A percentile compares a stretch with the other conserved stretches of the same genome.
Conservation (phyloP, 345 rosid genomes). For the Bruguiera gymnorhiza region DNA sequence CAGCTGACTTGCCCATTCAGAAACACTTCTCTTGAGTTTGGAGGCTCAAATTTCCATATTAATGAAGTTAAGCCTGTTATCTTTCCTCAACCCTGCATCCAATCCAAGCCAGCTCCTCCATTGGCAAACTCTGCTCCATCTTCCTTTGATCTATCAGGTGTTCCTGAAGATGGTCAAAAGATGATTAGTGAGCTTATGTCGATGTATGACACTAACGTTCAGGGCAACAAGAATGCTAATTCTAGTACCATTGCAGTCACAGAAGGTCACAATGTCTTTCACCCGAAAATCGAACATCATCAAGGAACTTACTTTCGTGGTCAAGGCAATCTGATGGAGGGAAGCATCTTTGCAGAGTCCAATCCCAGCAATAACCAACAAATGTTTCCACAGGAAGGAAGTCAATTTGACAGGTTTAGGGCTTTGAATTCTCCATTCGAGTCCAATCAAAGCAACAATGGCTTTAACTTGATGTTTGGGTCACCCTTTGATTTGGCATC, state of each 20-base stretch:
- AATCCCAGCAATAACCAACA: conserved; percentile 43
- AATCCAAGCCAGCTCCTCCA: conserved; percentile 43
- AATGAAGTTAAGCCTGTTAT: conserved; percentile 77
- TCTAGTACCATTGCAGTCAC: conserved; percentile 25
- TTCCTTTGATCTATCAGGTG: conserved; percentile 64
- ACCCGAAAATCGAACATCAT: conserved; percentile 50
- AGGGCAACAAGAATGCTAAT: conserved; percentile 42
- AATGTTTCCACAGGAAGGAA: conserved; percentile 44
- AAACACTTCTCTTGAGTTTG: conserved; percentile 43
- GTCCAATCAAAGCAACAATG: conserved; percentile 31
- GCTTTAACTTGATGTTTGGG: conserved; percentile 53
- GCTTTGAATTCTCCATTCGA: conserved; percentile 43
- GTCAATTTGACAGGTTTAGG: conserved; percentile 47
- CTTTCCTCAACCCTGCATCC: conserved; percentile 48
- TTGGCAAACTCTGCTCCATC: conserved; percentile 34
- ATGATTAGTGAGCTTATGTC: conserved; percentile 85
- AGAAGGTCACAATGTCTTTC: conserved; percentile 44
- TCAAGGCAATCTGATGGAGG: conserved; percentile 47
- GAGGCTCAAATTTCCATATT: conserved; percentile 55
- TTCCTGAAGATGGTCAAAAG: conserved; percentile 94
- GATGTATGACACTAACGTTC: conserved; percentile 61
- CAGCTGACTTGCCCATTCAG: conserved; percentile 60
- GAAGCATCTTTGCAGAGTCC: conserved; percentile 56
- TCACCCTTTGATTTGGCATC: conserved; percentile 64
- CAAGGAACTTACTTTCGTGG: conserved; percentile 48